Base-by-base conservation (phyloP, 2,329 filamentous ascomycete species). In the Gremmenia infestans region DNA sequence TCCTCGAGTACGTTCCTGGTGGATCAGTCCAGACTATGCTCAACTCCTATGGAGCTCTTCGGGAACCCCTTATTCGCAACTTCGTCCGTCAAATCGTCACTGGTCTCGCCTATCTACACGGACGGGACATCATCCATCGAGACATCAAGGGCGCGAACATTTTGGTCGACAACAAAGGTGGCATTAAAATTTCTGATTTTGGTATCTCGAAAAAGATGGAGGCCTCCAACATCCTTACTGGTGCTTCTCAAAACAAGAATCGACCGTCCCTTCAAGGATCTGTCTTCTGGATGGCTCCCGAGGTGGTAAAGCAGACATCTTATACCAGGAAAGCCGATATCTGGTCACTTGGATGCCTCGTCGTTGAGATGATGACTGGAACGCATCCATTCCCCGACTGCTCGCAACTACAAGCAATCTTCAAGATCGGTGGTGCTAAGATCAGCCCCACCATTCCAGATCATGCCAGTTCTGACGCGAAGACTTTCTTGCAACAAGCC, bases 91-190 rank as follows among this genome's bases (percentile, higher is more conserved):
- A 99, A 73, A 99, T 99, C 63, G 79, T 99, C 58, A 87, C 88
- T 36, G 94, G 94, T 48, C 81, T 99, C 32, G 92, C 89, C 3
- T 99, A 97, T 71, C 83, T 99, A 15, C 94, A 99, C 75, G 88
- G 87, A 69, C 85, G 87, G 62, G 94, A 97, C 70, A 99, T 99
- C 69, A 97, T 99, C 66, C 94, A 99, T 72, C 88, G 94, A 58
- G 94, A 99, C 70, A 97, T 99, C 81, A 99, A 99, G 77, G 94
- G 94, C 48, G 94, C 94, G 72, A 99, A 99, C 70, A 96, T 99
- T 64, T 85, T 99, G 5, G 94, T 99, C 55, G 94, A 99, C 76
- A 97, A 97, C 78, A 97, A 97, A 74, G 94, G 94, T 56, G 93
- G 90, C 7, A 96, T 99, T 75, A 99, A 99, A 76, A 99, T 99